Evolutionary conservation across 352 stramenopile species (phyloP), one percentile per base, ranked within the genome.

Genomic region (Globisporangium nagaii): DNA sequence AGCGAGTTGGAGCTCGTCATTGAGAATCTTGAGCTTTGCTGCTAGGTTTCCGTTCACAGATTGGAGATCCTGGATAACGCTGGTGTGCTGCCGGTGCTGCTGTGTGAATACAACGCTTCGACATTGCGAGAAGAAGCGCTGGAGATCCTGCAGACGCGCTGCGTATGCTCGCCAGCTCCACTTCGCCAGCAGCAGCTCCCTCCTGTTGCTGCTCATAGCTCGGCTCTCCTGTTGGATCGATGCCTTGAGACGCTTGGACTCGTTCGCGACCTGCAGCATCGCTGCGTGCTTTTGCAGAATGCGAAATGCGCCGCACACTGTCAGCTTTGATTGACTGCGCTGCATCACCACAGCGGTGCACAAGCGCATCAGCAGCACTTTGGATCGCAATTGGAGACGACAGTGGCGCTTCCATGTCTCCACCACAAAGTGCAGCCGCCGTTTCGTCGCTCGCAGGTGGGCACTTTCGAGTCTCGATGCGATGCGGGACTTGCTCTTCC

Each of bases 151-250:
- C 17, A 79, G 50, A 0, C 63, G 62, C 11, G 56, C 39, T 2
- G 60, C n/a, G 41, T 89, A 87, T 8, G 74, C 68, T 47, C 58
- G 62, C 79, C 79, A 89, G 15, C 60, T 72, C 66, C 66, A 80
- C 41, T 78, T 81, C 0, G 61, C 62, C 0, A 84, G 35, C 6
- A 31, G 6, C 28, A 79, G 40, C 35, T 34, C 49, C 30, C 59
- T 48, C 10, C 34, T 31, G 12, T 25, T 32, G 11, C 3, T 19
- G 12, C 10, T 3, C 10, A 10, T 39, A 1, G 32, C 13, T 5
- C 9, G 24, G 10, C 17, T 20, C 6, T 56, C 30, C 3, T 6
- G 47, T 1, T 39, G 10, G n/a, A 28, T 15, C 1, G 36, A 15
- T 10, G 19, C 12, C 10, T 32, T 30, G 4, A 53, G 7, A 20